phyloP scores from a whole-genome alignment of 2,329 filamentous ascomycete genomes.

The Colletotrichum chlorophyti region DNA sequence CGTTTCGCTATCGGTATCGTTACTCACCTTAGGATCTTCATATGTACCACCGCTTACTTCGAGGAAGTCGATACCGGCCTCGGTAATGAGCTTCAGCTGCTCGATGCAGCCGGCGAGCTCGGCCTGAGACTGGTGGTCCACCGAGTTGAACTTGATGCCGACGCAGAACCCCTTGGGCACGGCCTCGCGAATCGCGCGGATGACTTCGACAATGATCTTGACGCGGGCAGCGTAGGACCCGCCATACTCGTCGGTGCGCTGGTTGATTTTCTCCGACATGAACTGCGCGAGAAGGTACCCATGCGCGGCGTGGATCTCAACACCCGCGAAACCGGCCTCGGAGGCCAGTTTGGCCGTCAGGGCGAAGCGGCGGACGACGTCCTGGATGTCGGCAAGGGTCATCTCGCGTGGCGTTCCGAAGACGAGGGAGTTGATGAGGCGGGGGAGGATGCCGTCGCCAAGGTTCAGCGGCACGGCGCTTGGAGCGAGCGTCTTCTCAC shows the following conservation, averaged over 20 bases:
- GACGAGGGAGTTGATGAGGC: conserved; percentile 39
- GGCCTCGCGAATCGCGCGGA: conserved; percentile 46
- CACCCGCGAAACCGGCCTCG: conserved; percentile 53
- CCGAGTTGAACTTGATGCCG: conserved; percentile 63
- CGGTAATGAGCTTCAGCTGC: conserved; percentile 59
- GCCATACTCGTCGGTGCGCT: conserved; percentile 61
- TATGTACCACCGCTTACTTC: conserved; percentile 72
- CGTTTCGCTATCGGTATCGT: background rate
- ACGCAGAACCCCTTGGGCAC: conserved; percentile 52
- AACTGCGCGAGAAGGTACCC: conserved; percentile 66
- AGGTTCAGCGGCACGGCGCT: conserved; percentile 50
- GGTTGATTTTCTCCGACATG: conserved; percentile 56
- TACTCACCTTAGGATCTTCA: conserved; percentile 55
- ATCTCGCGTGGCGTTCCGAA: conserved; percentile 65
- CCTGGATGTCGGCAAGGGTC: conserved; percentile 58
- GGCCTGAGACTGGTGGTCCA: conserved; percentile 57
- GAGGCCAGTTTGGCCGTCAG: conserved; percentile 54
- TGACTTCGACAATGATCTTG: conserved; percentile 58
- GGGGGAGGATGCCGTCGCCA: conserved; percentile 44
- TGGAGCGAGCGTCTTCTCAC: conserved; percentile 49
- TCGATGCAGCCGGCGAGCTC: conserved; percentile 60
- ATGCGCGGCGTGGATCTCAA: conserved; percentile 57
- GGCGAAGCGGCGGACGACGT: conserved; percentile 59
- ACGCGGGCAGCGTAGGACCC: conserved; percentile 55
- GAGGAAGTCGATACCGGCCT: conserved; percentile 67